Evolutionary conservation across 352 stramenopile species (phyloP).

Genomic region (Globisporangium viniferum): DNA sequence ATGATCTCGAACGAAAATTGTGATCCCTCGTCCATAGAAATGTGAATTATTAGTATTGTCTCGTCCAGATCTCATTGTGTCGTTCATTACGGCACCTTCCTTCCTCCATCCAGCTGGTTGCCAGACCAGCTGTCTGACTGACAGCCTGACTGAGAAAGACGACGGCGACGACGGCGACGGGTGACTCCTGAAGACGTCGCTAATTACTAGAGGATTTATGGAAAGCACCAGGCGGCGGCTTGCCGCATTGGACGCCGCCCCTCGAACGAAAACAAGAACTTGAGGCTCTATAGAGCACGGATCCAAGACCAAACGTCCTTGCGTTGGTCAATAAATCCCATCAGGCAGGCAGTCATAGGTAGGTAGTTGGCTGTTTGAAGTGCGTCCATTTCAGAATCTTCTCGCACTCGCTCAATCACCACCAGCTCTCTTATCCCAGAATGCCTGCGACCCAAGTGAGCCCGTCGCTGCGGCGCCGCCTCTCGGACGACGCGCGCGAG

Average conservation of each 20-base stretch:
- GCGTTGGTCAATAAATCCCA: background rate
- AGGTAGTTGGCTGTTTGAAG: no score
- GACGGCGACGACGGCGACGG: background rate
- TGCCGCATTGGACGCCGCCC: background rate
- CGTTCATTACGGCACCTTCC: no score
- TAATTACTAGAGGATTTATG: background rate
- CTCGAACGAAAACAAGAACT: background rate
- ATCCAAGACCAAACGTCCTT: background rate
- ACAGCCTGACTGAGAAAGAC: background rate
- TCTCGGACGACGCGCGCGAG: slow-evolving; percentile 62
- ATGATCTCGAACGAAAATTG: background rate
- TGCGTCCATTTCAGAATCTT: slow-evolving; percentile 7
- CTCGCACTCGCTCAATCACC: background rate
- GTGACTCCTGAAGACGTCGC: background rate
- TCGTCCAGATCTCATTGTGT: no score
- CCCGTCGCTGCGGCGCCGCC: slow-evolving; percentile 38
- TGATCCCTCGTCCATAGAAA: background rate
- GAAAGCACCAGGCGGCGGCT: background rate
- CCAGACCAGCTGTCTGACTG: background rate
- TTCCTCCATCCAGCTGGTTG: background rate
- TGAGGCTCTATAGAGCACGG: background rate
- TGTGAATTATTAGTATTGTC: background rate
- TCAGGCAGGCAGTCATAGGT: background rate
- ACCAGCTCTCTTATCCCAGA: background rate
- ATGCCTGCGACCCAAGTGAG: slow-evolving; percentile 56